A percentile compares a stretch with the other conserved stretches of the same genome.
Conservation (phyloP, 1,139 yeast species). For the Suzukiozyma palmioleophila region DNA sequence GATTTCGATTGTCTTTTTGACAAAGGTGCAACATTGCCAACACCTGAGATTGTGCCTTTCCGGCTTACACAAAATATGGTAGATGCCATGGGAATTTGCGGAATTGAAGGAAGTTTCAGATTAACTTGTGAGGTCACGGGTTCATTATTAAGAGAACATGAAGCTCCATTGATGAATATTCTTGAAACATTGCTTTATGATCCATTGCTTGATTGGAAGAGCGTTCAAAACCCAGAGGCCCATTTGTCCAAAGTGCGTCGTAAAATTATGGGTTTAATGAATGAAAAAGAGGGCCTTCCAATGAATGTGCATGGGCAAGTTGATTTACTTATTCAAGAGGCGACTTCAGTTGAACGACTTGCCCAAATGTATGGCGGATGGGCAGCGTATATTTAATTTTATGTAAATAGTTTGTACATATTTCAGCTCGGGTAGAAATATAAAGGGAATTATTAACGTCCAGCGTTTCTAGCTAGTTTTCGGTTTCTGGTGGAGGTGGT, state of each 20-base stretch:
- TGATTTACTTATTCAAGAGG: slow-evolving; percentile 81
- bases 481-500: background rate
- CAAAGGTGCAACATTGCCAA: slow-evolving; percentile 64
- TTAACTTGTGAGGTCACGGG: slow-evolving; percentile 84
- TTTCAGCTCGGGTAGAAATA: background rate
- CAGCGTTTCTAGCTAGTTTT: background rate
- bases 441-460: background rate
- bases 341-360: slow-evolving; percentile 66
- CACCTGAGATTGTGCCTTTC: slow-evolving; percentile 94
- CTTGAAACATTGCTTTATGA: slow-evolving; percentile 91
- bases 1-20: slow-evolving; percentile 96
- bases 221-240: slow-evolving; percentile 49
- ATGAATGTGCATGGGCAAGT: slow-evolving; percentile 92
- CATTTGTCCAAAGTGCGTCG: slow-evolving; percentile 75
- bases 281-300: slow-evolving; percentile 78
- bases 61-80: slow-evolving; percentile 83
- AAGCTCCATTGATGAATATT: slow-evolving; percentile 85
- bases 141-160: slow-evolving; percentile 67
- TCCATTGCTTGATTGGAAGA: slow-evolving; percentile 74
- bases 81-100: slow-evolving; percentile 88
- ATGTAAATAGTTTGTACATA: background rate
- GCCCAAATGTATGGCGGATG: slow-evolving; percentile 93
- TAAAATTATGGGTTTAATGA: slow-evolving; percentile 75
- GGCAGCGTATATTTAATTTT: slow-evolving; percentile 56
- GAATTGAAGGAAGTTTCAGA: slow-evolving; percentile 88